Evolutionary conservation across 129 eudicot genomes (phyloP).

Genomic region (Logfia minima): DNA sequence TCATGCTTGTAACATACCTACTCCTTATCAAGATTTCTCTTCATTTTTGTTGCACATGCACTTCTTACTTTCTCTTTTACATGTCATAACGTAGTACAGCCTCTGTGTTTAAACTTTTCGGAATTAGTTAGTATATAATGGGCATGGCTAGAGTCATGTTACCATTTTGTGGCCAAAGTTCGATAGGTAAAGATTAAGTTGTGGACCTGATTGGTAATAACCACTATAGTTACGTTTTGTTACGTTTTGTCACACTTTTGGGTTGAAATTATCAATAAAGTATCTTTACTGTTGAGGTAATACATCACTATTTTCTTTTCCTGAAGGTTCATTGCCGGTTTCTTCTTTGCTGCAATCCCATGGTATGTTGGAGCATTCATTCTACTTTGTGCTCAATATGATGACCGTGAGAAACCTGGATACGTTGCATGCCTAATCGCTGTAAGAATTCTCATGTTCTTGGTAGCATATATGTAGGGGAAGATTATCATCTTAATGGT

Average conservation of each 20-base stretch:
- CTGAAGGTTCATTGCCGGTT: constrained; percentile 85
- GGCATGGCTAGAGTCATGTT: neutral
- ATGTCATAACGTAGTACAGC: neutral
- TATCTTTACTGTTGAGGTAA: neutral
- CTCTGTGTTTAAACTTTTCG: neutral
- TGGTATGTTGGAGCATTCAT: constrained; percentile 83
- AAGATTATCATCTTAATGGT: neutral
- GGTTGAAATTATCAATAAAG: neutral
- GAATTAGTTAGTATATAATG: neutral
- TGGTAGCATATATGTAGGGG: constrained; percentile 1
- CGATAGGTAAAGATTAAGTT: constrained; percentile 21
- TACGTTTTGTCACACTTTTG: neutral
- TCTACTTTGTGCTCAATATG: constrained; percentile 63
- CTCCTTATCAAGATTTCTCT: neutral
- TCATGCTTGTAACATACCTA: neutral
- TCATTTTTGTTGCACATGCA: neutral
- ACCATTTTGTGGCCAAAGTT: constrained; percentile 1
- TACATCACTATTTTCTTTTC: neutral
- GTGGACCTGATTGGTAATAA: constrained; percentile 1
- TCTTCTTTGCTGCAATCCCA: constrained; percentile 81
- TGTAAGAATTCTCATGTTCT: constrained; percentile 48
- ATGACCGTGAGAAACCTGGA: constrained; percentile 88
- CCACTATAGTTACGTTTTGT: constrained; percentile 7
- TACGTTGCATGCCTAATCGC: constrained; percentile 81
- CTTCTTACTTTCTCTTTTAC: neutral